These are phyloP conservation scores for Papiliotrema nemorosa DNA, from an alignment of 1,284 basidiomycete genomes.

Conservation along the genomic window DNA sequence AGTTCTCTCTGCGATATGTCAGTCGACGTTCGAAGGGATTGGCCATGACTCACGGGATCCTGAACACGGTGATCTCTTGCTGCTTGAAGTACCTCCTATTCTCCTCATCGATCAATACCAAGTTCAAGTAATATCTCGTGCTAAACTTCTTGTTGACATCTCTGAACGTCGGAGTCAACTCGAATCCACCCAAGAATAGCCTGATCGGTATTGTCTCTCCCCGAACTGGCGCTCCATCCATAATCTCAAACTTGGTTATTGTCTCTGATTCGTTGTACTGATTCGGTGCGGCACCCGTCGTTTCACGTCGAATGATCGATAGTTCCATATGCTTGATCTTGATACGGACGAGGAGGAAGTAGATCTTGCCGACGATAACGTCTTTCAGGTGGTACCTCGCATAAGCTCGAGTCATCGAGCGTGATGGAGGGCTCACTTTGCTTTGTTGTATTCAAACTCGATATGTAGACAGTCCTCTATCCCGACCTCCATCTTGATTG, in stretches of 20 bases:
- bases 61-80: slow-evolving; percentile 48
- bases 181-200: slow-evolving; percentile 95
- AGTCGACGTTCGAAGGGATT: background rate
- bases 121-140: slow-evolving; percentile 91
- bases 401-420: background rate
- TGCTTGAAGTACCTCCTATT: slow-evolving; percentile 58
- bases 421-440: slow-evolving; percentile 64
- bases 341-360: slow-evolving; percentile 96
- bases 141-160: slow-evolving; percentile 99
- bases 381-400: slow-evolving; percentile 94
- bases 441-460: slow-evolving; percentile 99
- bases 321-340: slow-evolving; percentile 99
- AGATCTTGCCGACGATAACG: slow-evolving; percentile 99
- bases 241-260: slow-evolving; percentile 99
- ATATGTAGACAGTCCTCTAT: slow-evolving; percentile 99
- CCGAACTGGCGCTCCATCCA: slow-evolving; percentile 94
- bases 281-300: slow-evolving; percentile 91
- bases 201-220: slow-evolving; percentile 98
- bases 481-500: slow-evolving; percentile 99
- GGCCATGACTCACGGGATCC: slow-evolving; percentile 31
- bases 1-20: background rate
- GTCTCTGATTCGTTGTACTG: slow-evolving; percentile 99
- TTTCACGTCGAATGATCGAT: slow-evolving; percentile 94
- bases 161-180: slow-evolving; percentile 95
- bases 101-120: slow-evolving; percentile 97